phyloP scores from a whole-genome alignment of 352 stramenopile species.

The Pythium pyrilobum region DNA sequence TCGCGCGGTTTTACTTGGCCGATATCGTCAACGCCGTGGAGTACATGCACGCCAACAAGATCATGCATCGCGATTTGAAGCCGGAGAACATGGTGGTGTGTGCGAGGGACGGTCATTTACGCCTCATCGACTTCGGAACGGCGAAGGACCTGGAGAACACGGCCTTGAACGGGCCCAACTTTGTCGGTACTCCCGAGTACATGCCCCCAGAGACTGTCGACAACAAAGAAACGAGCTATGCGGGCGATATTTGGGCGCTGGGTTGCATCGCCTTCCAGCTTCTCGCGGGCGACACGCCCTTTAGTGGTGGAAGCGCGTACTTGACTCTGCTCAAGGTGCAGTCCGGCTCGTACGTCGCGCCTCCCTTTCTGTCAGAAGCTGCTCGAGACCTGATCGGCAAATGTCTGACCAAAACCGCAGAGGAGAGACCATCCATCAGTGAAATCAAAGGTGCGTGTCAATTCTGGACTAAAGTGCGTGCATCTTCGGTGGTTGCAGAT shows the following conservation, averaged over 20 bases:
- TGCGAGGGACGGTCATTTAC: constrained; percentile 47
- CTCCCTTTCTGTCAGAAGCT: constrained; percentile 52
- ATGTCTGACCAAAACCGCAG: constrained; percentile 45
- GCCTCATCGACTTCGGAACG: constrained; percentile 83
- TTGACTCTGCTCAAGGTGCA: constrained; percentile 75
- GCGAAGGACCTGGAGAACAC: constrained; percentile 62
- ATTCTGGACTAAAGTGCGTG: too few species aligned
- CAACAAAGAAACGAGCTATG: constrained; percentile 59
- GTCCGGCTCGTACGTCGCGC: constrained; percentile 48
- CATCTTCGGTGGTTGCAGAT: not conserved
- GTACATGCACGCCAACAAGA: constrained; percentile 89
- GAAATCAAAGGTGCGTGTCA: constrained; percentile 53
- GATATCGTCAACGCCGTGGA: constrained; percentile 90
- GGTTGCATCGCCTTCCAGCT: constrained; percentile 78
- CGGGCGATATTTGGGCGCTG: constrained; percentile 73
- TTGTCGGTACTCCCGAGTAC: constrained; percentile 87
- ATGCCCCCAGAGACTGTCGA: constrained; percentile 85
- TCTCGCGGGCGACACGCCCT: constrained; percentile 74
- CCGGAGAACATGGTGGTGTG: constrained; percentile 95
- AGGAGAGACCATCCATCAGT: constrained; percentile 19
- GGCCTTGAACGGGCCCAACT: constrained; percentile 75
- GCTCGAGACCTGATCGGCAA: constrained; percentile 59
- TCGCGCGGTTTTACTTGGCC: constrained; percentile 82
- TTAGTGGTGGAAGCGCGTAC: constrained; percentile 71
- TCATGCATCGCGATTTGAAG: constrained; percentile 94